phyloP scores from a whole-genome alignment of 1,139 yeast genomes.

The Hyphopichia burtonii region DNA sequence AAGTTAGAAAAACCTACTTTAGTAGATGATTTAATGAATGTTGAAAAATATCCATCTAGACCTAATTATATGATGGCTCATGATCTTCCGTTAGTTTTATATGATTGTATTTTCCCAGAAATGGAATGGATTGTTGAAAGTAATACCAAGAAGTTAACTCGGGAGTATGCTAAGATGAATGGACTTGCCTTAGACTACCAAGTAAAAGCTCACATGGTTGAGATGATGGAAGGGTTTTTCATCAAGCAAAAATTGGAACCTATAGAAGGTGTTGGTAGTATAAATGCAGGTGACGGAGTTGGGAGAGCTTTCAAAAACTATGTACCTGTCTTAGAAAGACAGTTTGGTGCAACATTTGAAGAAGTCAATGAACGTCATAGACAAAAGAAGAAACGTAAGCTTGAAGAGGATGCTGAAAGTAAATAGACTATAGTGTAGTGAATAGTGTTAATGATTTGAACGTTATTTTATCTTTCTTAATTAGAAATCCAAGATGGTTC shows the following conservation, averaged over 20 bases:
- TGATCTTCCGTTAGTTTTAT: slow-evolving; percentile 85
- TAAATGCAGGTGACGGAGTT: slow-evolving; percentile 71
- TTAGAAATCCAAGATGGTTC: slow-evolving; percentile 44
- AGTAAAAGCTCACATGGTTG: slow-evolving; percentile 32
- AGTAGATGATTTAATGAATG: slow-evolving; percentile 58
- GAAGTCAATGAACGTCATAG: slow-evolving; percentile 64
- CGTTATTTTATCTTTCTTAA: slow-evolving; percentile 5
- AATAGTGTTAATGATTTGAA: not conserved
- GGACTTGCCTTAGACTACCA: slow-evolving; percentile 34
- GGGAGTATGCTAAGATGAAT: slow-evolving; percentile 26
- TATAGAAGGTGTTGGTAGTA: slow-evolving; percentile 27
- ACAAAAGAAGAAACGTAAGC: slow-evolving; percentile 36
- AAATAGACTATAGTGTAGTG: not conserved
- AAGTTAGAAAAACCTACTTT: slow-evolving; percentile 60
- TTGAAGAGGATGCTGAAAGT: slow-evolving; percentile 1
- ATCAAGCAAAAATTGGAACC: slow-evolving; percentile 16
- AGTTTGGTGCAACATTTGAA: slow-evolving; percentile 60
- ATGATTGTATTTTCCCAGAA: slow-evolving; percentile 75
- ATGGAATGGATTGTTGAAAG: slow-evolving; percentile 62
- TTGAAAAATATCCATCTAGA: slow-evolving; percentile 57
- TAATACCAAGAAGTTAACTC: slow-evolving; percentile 20
- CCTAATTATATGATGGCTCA: slow-evolving; percentile 91
- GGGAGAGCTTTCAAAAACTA: slow-evolving; percentile 60
- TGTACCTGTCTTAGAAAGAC: slow-evolving; percentile 57
- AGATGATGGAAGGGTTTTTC: slow-evolving; percentile 25